These are phyloP conservation scores for Lipomyces starkeyi DNA, from an alignment of 805 yeast species.

Conservation along the genomic window DNA sequence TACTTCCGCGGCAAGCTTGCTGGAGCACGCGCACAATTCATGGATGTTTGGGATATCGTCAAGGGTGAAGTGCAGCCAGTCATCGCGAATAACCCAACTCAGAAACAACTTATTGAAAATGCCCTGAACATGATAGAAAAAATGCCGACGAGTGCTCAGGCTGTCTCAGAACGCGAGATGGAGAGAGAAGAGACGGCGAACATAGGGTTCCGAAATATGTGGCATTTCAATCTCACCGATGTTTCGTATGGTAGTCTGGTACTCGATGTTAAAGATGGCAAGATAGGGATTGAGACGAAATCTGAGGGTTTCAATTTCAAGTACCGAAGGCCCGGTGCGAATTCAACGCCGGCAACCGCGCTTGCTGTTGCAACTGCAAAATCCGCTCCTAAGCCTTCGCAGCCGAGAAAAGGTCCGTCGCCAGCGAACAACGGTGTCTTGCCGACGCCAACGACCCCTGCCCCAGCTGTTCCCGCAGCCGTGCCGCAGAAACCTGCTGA, in stretches of 20 bases:
- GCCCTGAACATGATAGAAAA: slow-evolving; percentile 68
- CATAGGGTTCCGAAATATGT: slow-evolving; percentile 69
- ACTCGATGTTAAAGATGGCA: slow-evolving; percentile 54
- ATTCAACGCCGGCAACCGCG: not conserved
- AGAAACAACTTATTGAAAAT: slow-evolving; percentile 56
- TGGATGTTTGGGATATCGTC: slow-evolving; percentile 67
- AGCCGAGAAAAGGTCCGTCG: slow-evolving; percentile 10
- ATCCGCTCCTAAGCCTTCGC: not conserved
- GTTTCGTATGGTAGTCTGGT: slow-evolving; percentile 57
- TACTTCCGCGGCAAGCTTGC: slow-evolving; percentile 67
- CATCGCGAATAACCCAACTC: slow-evolving; percentile 51
- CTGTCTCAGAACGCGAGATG: slow-evolving; percentile 53
- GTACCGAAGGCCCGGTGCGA: slow-evolving; percentile 48
- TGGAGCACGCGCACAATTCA: slow-evolving; percentile 64
- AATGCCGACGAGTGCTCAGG: slow-evolving; percentile 46
- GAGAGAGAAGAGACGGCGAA: slow-evolving; percentile 65
- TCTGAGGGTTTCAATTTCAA: slow-evolving; percentile 70
- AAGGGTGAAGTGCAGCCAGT: slow-evolving; percentile 57
- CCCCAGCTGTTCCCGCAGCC: slow-evolving; percentile 2
- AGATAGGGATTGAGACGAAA: slow-evolving; percentile 57
- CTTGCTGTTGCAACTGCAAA: not conserved
- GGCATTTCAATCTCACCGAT: slow-evolving; percentile 81
- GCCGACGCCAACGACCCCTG: not conserved
- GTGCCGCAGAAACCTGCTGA: not conserved
- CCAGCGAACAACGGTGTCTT: not conserved